These are phyloP conservation scores for Xerocomellus amylosporus DNA, from an alignment of 768 basidiomycete species.

Conservation along the genomic window DNA sequence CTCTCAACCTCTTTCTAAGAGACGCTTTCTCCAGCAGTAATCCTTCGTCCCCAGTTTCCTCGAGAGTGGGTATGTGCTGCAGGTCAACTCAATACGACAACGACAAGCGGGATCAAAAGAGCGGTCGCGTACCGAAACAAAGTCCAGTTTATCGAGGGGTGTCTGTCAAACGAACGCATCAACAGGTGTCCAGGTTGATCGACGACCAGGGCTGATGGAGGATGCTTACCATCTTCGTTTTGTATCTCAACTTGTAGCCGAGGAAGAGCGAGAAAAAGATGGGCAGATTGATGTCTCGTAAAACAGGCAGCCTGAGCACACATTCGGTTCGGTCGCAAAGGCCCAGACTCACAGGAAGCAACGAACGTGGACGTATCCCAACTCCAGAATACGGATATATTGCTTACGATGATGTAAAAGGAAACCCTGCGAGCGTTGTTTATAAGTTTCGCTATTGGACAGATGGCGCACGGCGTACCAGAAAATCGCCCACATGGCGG, in stretches of 20 bases:
- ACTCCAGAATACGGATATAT: constrained; percentile 59
- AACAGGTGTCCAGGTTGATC: neutral
- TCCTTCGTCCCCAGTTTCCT: constrained; percentile 56
- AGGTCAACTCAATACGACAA: neutral
- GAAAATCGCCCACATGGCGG: constrained; percentile 67
- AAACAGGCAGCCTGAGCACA: neutral
- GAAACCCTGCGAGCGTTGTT: constrained; percentile 14
- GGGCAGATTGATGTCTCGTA: constrained; percentile 38
- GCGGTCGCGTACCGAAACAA: constrained; percentile 51
- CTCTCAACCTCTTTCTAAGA: neutral
- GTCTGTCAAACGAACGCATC: constrained; percentile 1
- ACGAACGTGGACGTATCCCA: constrained; percentile 55
- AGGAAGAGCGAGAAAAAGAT: constrained; percentile 46
- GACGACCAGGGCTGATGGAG: neutral
- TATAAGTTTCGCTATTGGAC: neutral
- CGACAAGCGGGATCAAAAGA: neutral
- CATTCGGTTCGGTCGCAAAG: neutral
- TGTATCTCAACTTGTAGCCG: constrained; percentile 40
- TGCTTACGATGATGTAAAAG: constrained; percentile 58
- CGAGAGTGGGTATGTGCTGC: constrained; percentile 63
- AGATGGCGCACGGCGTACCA: constrained; percentile 47
- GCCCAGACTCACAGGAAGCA: constrained; percentile 33
- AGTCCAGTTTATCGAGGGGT: constrained; percentile 56
- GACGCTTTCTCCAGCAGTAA: constrained; percentile 12
- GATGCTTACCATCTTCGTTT: constrained; percentile 21